These are phyloP conservation scores for Dianthus caryophyllus DNA, from an alignment of 148 eudicot genomes.

Conservation along the genomic window DNA sequence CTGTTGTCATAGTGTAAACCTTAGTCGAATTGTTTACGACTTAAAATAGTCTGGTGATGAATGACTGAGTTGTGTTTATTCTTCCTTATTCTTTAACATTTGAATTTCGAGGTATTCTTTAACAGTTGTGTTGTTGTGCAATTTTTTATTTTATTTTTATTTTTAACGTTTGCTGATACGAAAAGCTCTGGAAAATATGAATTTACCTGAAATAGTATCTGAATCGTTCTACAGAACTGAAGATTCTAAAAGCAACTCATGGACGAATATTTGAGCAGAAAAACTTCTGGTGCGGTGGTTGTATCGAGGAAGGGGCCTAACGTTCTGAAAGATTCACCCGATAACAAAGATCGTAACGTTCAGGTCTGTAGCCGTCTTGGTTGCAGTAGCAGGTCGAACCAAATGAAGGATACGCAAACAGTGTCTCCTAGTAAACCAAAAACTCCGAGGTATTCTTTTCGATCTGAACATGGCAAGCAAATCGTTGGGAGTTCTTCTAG, in stretches of 20 bases:
- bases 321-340: conserved; percentile 39
- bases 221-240: conserved; percentile 30
- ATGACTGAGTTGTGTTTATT: too few relatives aligned
- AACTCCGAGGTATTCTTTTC: conserved; percentile 36
- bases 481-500: conserved; percentile 43
- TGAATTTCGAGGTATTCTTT: too few relatives aligned
- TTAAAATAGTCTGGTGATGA: too few relatives aligned
- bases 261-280: conserved; percentile 52
- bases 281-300: conserved; percentile 38
- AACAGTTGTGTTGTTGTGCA: too few relatives aligned
- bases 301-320: conserved; percentile 44
- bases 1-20: too few relatives aligned
- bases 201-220: neutral
- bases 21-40: too few relatives aligned
- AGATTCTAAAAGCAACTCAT: conserved; percentile 25
- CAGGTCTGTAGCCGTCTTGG: conserved; percentile 75
- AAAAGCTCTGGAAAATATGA: neutral
- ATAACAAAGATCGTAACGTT: conserved; percentile 37
- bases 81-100: too few relatives aligned
- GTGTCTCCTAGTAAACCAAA: conserved; percentile 46
- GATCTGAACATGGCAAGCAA: conserved; percentile 51
- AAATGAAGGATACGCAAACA: conserved; percentile 33
- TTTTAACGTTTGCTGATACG: neutral
- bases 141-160: too few relatives aligned
- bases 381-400: conserved; percentile 67